phyloP scores from a whole-genome alignment of 345 rosid species.

The Bruguiera gymnorhiza region DNA sequence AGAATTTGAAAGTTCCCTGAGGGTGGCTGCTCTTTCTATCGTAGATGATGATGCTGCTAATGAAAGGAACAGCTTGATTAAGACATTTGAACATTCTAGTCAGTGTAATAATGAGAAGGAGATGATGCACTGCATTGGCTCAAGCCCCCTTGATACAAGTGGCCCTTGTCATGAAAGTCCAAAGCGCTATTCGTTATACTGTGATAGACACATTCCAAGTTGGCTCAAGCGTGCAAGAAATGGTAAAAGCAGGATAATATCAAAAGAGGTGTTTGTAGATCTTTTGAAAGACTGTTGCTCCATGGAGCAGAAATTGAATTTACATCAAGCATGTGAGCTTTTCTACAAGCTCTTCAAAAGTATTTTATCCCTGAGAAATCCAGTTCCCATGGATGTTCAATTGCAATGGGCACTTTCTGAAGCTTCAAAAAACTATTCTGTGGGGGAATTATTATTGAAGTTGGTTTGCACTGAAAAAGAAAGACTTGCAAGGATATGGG shows the following conservation, averaged over 20 bases:
- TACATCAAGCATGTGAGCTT: slow-evolving; percentile 93
- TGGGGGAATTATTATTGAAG: slow-evolving; percentile 71
- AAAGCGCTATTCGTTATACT: slow-evolving; percentile 72
- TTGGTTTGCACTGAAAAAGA: slow-evolving; percentile 72
- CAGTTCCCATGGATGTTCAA: slow-evolving; percentile 87
- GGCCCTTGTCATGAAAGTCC: slow-evolving; percentile 63
- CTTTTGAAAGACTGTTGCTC: slow-evolving; percentile 62
- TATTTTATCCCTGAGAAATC: slow-evolving; percentile 79
- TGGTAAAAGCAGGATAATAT: slow-evolving; percentile 92
- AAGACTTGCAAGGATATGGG: slow-evolving; percentile 68
- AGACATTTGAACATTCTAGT: slow-evolving; percentile 45
- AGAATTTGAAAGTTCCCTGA: slow-evolving; percentile 44
- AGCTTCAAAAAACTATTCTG: slow-evolving; percentile 65
- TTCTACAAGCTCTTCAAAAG: slow-evolving; percentile 94
- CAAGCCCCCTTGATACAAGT: slow-evolving; percentile 41
- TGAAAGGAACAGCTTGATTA: slow-evolving; percentile 33
- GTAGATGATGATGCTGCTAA: slow-evolving; percentile 34
- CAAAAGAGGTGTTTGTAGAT: slow-evolving; percentile 87
- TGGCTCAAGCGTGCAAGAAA: slow-evolving; percentile 99
- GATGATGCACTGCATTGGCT: slow-evolving; percentile 56
- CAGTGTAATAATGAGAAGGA: slow-evolving; percentile 37
- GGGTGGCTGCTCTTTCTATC: slow-evolving; percentile 41
- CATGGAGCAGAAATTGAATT: slow-evolving; percentile 56
- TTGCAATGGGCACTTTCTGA: slow-evolving; percentile 94
- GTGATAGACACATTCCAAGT: slow-evolving; percentile 91